These are phyloP conservation scores for Moesziomyces sp. DNA, from an alignment of 1,284 basidiomycete species.

Conservation along the genomic window DNA sequence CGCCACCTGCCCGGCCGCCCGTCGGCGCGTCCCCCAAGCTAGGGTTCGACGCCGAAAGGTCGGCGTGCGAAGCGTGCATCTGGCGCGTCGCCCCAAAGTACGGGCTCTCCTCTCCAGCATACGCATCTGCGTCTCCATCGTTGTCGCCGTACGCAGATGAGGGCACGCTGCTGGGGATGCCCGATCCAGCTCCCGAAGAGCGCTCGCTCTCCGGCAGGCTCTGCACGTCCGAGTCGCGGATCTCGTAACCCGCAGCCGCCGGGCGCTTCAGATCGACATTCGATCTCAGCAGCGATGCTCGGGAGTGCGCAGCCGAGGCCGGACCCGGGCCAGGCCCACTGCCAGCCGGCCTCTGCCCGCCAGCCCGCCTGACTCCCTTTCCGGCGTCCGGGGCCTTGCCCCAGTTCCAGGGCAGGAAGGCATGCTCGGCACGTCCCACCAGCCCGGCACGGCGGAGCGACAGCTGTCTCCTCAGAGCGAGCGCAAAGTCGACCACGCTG, in stretches of 20 bases:
- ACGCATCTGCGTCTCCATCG: slow-evolving; percentile 34
- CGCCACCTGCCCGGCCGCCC: background rate
- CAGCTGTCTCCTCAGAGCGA: slow-evolving; percentile 39
- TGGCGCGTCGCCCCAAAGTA: slow-evolving; percentile 26
- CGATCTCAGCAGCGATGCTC: slow-evolving; percentile 30
- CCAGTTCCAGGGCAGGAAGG: slow-evolving; percentile 43
- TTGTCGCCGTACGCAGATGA: slow-evolving; percentile 48
- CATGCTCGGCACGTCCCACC: slow-evolving; percentile 45
- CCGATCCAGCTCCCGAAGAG: slow-evolving; percentile 43
- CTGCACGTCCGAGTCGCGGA: slow-evolving; percentile 40
- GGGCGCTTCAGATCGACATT: slow-evolving; percentile 14
- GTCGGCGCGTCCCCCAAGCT: slow-evolving; percentile 2
- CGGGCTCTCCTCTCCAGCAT: slow-evolving; percentile 39
- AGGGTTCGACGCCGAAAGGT: slow-evolving; percentile 16
- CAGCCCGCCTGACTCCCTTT: slow-evolving; percentile 4
- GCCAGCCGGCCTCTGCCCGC: slow-evolving; percentile 1
- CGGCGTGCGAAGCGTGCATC: slow-evolving; percentile 14
- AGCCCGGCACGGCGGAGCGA: slow-evolving; percentile 38
- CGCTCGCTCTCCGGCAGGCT: slow-evolving; percentile 45
- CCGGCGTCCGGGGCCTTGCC: slow-evolving; percentile 6
- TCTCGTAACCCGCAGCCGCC: slow-evolving; percentile 30
- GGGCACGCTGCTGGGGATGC: slow-evolving; percentile 53
- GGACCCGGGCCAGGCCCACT: slow-evolving; percentile 52
- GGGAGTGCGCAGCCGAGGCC: slow-evolving; percentile 44
- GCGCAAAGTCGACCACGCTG: slow-evolving; percentile 36